A percentile compares a stretch with the other conserved stretches of the same genome.
phyloP scores from a whole-genome alignment of 495 filamentous ascomycete genomes.

The Daldinia caldariorum region DNA sequence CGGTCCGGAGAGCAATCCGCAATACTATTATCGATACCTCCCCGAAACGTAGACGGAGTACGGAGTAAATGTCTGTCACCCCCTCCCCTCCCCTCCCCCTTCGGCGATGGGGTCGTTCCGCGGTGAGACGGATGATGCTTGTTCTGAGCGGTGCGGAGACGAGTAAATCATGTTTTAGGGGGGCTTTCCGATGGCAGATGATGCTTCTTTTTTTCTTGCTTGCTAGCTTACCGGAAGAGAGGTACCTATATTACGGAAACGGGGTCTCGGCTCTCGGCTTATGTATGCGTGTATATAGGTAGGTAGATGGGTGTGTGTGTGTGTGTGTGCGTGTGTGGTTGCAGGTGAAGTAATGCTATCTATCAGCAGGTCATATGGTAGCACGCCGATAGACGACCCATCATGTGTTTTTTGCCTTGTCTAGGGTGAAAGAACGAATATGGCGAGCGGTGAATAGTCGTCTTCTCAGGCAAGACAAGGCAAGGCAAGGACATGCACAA shows the following conservation, averaged over 20 bases:
- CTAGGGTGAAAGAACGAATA: too few relatives aligned
- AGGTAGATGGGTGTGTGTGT: too few relatives aligned
- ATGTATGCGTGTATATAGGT: too few relatives aligned
- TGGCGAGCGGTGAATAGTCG: too few relatives aligned
- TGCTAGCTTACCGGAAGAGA: background rate
- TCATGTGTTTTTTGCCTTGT: too few relatives aligned
- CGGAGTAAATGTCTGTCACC: background rate
- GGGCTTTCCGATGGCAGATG: background rate
- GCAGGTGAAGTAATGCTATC: too few relatives aligned
- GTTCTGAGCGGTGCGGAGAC: background rate
- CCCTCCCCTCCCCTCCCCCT: too few relatives aligned
- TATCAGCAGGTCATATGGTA: too few relatives aligned
- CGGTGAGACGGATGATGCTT: background rate
- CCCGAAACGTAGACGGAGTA: conserved; percentile 1
- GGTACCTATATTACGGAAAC: background rate
- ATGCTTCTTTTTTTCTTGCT: background rate
- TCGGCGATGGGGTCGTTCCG: background rate
- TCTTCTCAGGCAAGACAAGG: too few relatives aligned
- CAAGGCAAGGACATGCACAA: too few relatives aligned
- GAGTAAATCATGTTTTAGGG: background rate
- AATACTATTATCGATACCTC: background rate
- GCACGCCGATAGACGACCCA: too few relatives aligned
- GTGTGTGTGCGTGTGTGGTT: too few relatives aligned
- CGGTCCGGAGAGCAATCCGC: conserved; percentile 3
- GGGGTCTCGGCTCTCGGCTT: background rate